Conservation (phyloP, 345 rosid genomes). For the Eucalyptus cloeziana region DNA sequence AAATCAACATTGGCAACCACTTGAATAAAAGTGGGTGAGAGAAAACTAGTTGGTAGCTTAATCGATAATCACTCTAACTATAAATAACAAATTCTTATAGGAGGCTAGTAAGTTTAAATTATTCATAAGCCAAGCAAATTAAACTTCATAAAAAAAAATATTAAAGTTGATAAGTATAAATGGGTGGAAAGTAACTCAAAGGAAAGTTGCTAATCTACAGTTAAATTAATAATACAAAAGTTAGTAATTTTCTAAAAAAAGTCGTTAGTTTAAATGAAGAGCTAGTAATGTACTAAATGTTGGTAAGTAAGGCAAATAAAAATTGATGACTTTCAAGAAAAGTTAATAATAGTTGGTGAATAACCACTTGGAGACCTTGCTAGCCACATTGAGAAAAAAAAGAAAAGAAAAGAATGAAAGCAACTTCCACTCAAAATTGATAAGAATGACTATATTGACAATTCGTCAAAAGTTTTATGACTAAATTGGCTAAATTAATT, state of each 20-base stretch:
- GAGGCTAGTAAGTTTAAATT: not conserved
- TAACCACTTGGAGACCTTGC: not conserved
- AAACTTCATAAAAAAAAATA: not conserved
- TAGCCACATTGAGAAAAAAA: not conserved
- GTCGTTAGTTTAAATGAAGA: not conserved
- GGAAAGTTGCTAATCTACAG: not conserved
- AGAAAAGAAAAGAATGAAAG: not conserved
- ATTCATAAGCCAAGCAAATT: not conserved
- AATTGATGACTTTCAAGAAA: not conserved
- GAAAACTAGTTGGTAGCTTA: not conserved
- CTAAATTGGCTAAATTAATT: not conserved
- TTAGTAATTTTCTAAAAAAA: not conserved
- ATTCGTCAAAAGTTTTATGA: not conserved
- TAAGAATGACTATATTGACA: not conserved
- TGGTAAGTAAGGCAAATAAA: not conserved
- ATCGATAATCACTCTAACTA: not conserved
- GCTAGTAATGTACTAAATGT: not conserved
- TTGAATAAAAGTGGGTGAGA: not conserved
- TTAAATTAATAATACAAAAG: not conserved
- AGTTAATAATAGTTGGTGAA: not conserved
- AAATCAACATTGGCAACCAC: not conserved
- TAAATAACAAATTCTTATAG: not conserved
- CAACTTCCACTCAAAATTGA: not conserved
- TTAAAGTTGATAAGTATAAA: not conserved
- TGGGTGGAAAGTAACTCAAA: not conserved